Base-by-base conservation (phyloP, 192 early-diverging fungal species). In the Coemansia nantahalensis region DNA sequence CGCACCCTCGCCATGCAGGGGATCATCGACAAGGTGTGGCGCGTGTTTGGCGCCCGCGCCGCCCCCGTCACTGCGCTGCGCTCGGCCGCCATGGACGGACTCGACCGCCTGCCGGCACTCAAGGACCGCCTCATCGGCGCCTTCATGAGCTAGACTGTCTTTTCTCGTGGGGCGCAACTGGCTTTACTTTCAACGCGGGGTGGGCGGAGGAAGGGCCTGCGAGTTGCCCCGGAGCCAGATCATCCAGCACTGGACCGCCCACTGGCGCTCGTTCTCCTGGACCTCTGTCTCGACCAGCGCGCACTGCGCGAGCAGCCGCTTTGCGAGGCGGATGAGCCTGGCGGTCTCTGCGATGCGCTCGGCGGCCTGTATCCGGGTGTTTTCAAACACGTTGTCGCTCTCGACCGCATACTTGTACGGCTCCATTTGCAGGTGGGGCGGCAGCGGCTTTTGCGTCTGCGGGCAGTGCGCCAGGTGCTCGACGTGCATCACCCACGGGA, bases 1-100 rank as follows among this genome's bases (percentile, higher is more conserved):
- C 82, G 83, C 6, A 94, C 91, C 59, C 58, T 93, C 30, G 85
- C 83, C 14, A 94, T 95, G 93, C 68, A 94, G 50, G 82, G 85
- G 9, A 82, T 86, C 4, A 80, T 88, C 7, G 93, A 98, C 68
- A 83, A 85, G 56, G 54, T 94, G 15, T 88, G 89, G 56, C 58
- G 19, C 37, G 16, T 30, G 45, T 98, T 93, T 77, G 64, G 82
- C 13, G 83, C 86, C 0, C 84, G 84, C 23, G 66, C 68, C 30
- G 65, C 51, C 1, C 81, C 84, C 1, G 56, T 90, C 19, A 85
- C 83, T 8, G 81, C 78, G 71, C 68, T 80, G 22, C 80, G 94
- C 36, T 86, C 89, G 3, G 59, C 90, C 26, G 90, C 86, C 7
- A 62, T 94, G 49, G 77, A 85, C 43, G 64, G 80, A 4, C 77